Evolutionary conservation across 2,329 filamentous ascomycete genomes (phyloP), one percentile per base, ranked within the genome.

Genomic region (Neopestalotiopsis sp.): DNA sequence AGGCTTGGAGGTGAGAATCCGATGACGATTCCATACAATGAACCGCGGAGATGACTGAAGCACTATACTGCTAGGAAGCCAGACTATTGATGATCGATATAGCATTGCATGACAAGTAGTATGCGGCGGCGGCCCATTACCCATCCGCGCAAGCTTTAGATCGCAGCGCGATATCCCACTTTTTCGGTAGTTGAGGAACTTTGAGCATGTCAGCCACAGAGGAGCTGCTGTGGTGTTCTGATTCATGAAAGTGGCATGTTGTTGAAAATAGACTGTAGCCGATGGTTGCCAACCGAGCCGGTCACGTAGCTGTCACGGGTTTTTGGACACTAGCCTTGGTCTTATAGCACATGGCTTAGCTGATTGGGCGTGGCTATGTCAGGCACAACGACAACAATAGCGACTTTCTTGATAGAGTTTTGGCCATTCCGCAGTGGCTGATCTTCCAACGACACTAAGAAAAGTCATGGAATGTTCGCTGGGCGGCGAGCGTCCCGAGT

Each of bases 31-130:
- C 9, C 17, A 7, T n/a, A n/a, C 4, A 5, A 7, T 20, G 24
- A 17, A 10, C 20, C 45, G 17, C 45, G 45, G 45, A 53, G 17
- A 53, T 53, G 45, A 53, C 14, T n/a, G 45, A 53, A 53, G 14
- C 45, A 53, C 45, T 10, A 38, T 38, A 38, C 34, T 38, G 34
- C 34, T 53, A 53, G 45, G n/a, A n/a, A 20, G 17, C 20, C 45
- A 10, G n/a, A 53, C 20, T 53, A 53, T 53, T 17, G 45, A n/a
- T n/a, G n/a, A n/a, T 9, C 45, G 17, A 53, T n/a, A 53, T 53
- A 53, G 45, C 45, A 53, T 53, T 53, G 45, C 45, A 53, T 53
- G 45, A 53, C 45, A 53, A 53, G 45, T 53, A 53, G 20, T 20
- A 10, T 10, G 10, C 34, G 6, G 45, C 45, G 17, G 45, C 45